Base-by-base conservation (phyloP, 2,329 filamentous ascomycete genomes). In the Tolypocladium paradoxum region DNA sequence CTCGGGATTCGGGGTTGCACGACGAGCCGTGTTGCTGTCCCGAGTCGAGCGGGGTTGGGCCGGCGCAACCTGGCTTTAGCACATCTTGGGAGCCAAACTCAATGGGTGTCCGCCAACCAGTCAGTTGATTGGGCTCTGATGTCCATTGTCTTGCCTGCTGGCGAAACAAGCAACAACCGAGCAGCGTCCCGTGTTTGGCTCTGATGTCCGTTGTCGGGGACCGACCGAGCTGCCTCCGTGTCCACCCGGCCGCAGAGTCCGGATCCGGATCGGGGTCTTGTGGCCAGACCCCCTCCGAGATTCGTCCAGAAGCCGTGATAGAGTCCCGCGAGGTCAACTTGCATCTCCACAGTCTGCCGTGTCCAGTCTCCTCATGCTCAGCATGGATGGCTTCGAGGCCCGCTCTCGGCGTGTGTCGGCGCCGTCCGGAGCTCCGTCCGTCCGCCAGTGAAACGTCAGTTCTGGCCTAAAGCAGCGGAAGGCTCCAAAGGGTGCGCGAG, bases 1-100 rank as follows among this genome's bases (percentile, higher is more conserved):
- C 53, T 59, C 57, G 57, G 57, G 12, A n/a, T 59, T 59, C 57
- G 57, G 57, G 22, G 50, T 58, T 55, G 52, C 36, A 2, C 18
- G 16, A 6, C 48, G 49, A 36, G 38, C 38, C n/a, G 49, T 18
- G 49, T 46, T 27, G 31, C n/a, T 35, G 14, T 36, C 14, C 27
- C 43, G 27, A 14, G 20, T 37, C 20, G 48, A 49, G 48, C 48
- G 48, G 48, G 48, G 48, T 37, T 49, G 48, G 12, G 48, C 48
- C 34, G 48, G 48, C 34, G 33, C 37, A 18, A 14, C 48, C 48
- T 37, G 16, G 33, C 22, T 34, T 27, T 16, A 27, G 48, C 18
- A 11, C n/a, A n/a, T n/a, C n/a, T n/a, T 45, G 29, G 12, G 20
- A 43, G 38, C 38, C 38, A 43, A 29, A n/a, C 24, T 46, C 43